phyloP scores from a whole-genome alignment of 2,329 filamentous ascomycete species.

The Phoma herbarum region DNA sequence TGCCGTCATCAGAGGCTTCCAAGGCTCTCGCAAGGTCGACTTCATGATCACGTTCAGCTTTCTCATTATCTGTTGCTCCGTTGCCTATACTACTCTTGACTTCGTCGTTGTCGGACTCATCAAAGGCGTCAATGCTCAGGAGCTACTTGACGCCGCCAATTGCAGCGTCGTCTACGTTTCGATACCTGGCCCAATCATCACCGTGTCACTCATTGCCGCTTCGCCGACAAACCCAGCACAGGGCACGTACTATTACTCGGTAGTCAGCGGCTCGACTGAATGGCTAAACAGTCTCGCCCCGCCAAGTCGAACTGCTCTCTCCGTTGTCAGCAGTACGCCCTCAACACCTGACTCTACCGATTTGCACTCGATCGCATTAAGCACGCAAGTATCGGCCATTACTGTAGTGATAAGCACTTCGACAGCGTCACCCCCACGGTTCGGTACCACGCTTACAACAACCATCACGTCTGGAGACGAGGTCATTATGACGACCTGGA shows the following conservation, averaged over 20 bases:
- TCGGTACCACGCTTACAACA: not conserved
- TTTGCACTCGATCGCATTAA: not conserved
- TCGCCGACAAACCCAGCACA: slow-evolving; percentile 35
- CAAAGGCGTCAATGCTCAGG: slow-evolving; percentile 37
- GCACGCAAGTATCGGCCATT: not conserved
- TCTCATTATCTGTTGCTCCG: slow-evolving; percentile 21
- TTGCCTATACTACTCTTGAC: slow-evolving; percentile 33
- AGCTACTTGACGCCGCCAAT: slow-evolving; percentile 28
- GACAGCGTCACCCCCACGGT: not conserved
- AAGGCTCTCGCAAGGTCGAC: slow-evolving; percentile 26
- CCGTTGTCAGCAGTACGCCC: slow-evolving; percentile 15
- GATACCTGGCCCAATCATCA: slow-evolving; percentile 43
- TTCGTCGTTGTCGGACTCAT: slow-evolving; percentile 30
- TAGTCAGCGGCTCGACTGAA: slow-evolving; percentile 44
- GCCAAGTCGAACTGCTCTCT: slow-evolving; percentile 31
- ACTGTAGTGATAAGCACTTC: not conserved
- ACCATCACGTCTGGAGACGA: slow-evolving; percentile 3
- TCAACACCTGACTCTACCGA: not conserved
- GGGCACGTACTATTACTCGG: slow-evolving; percentile 47
- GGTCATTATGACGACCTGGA: not conserved
- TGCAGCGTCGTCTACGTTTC: slow-evolving; percentile 49
- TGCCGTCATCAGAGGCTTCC: slow-evolving; percentile 22
- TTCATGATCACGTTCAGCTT: slow-evolving; percentile 26
- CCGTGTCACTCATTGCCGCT: slow-evolving; percentile 41
- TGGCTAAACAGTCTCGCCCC: slow-evolving; percentile 45